These are phyloP conservation scores for Trichosporon sp. DNA, from an alignment of 1,284 basidiomycete genomes.

Conservation along the genomic window DNA sequence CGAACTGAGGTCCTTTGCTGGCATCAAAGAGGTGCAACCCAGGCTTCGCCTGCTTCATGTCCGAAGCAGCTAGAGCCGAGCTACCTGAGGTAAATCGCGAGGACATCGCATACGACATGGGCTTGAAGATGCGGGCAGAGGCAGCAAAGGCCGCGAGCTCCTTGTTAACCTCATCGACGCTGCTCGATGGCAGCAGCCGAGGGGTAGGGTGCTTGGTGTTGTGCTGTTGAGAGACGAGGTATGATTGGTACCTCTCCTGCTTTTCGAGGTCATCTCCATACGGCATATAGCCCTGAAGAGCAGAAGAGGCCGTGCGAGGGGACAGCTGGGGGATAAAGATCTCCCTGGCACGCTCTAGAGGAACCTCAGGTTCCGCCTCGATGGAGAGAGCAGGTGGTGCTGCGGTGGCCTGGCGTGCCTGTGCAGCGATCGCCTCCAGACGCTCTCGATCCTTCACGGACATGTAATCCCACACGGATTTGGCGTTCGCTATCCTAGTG, in stretches of 20 bases:
- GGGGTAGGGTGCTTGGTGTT: slow-evolving; percentile 58
- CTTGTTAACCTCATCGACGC: slow-evolving; percentile 69
- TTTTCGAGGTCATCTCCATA: slow-evolving; percentile 76
- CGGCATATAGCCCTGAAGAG: slow-evolving; percentile 85
- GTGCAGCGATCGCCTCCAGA: slow-evolving; percentile 66
- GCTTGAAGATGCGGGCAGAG: slow-evolving; percentile 86
- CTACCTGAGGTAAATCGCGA: slow-evolving; percentile 80
- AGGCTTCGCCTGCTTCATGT: slow-evolving; percentile 66
- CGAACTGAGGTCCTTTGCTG: slow-evolving; percentile 43
- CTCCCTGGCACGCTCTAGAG: slow-evolving; percentile 39
- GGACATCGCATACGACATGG: slow-evolving; percentile 88
- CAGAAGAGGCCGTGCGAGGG: slow-evolving; percentile 80
- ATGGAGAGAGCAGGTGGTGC: slow-evolving; percentile 37
- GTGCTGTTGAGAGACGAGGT: slow-evolving; percentile 72
- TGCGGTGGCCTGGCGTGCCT: slow-evolving; percentile 32
- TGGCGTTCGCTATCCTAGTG: slow-evolving; percentile 59
- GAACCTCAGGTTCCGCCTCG: slow-evolving; percentile 31
- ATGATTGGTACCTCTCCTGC: slow-evolving; percentile 81
- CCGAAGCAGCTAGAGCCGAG: slow-evolving; percentile 59
- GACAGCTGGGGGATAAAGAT: slow-evolving; percentile 64
- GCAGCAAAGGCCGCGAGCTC: slow-evolving; percentile 86
- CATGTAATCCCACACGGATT: slow-evolving; percentile 88
- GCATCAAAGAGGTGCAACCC: slow-evolving; percentile 69
- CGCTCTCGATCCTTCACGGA: slow-evolving; percentile 87
- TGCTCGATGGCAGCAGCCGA: slow-evolving; percentile 63